These are phyloP conservation scores for Monosporascus sp. DNA, from an alignment of 2,329 filamentous ascomycete genomes.

Conservation along the genomic window DNA sequence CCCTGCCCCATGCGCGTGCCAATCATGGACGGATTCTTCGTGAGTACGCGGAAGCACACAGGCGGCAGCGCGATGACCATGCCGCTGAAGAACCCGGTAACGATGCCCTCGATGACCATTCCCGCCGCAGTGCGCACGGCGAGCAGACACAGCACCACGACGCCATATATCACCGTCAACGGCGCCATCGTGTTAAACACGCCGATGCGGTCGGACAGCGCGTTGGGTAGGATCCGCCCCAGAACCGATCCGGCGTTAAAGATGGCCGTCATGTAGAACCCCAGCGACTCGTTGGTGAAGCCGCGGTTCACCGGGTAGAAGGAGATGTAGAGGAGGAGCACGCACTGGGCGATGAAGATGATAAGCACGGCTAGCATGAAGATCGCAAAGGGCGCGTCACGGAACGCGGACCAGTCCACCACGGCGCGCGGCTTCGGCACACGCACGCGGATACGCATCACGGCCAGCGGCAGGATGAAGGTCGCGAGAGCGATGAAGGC, in stretches of 20 bases:
- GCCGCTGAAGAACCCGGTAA: constrained; percentile 38
- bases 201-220: constrained; percentile 32
- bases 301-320: constrained; percentile 28
- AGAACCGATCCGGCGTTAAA: constrained; percentile 35
- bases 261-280: constrained; percentile 37
- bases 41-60: constrained; percentile 33
- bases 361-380: constrained; percentile 29
- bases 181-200: constrained; percentile 30
- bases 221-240: constrained; percentile 34
- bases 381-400: constrained; percentile 30
- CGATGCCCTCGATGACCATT: constrained; percentile 29
- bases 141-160: constrained; percentile 31
- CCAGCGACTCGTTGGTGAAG: constrained; percentile 26
- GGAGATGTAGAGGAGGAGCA: constrained; percentile 35
- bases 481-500: constrained; percentile 25
- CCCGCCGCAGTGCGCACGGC: constrained; percentile 27
- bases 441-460: constrained; percentile 30
- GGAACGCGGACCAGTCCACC: constrained; percentile 33
- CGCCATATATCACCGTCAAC: constrained; percentile 25
- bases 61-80: constrained; percentile 37
- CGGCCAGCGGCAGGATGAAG: constrained; percentile 16
- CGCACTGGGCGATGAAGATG: constrained; percentile 35
- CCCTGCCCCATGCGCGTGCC: constrained; percentile 38
- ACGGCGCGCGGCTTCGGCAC: constrained; percentile 29
- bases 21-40: constrained; percentile 33